Percentiles rank a stretch among this genome's conserved stretches.
Conservation (phyloP, 768 basidiomycete genomes). For the Leccinum obscurum region DNA sequence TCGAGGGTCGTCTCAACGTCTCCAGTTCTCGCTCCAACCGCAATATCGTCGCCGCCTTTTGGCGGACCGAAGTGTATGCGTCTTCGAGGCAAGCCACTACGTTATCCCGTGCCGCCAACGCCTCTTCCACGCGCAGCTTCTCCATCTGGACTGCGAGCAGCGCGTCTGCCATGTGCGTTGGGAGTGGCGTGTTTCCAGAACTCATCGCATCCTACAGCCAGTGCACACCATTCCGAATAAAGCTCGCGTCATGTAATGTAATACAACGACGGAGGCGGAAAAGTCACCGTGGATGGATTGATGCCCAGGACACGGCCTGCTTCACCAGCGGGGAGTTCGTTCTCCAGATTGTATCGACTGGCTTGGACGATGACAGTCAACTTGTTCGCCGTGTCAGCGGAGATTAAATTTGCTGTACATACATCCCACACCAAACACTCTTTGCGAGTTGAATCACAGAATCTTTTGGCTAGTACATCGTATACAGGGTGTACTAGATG, state of each 20-base stretch:
- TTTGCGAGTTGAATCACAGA: too few relatives aligned
- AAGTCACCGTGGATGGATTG: constrained; percentile 17
- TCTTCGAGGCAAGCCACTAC: constrained; percentile 57
- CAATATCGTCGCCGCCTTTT: constrained; percentile 55
- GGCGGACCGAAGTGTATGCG: constrained; percentile 59
- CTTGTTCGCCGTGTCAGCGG: background rate
- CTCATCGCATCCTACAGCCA: constrained; percentile 13
- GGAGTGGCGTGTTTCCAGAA: background rate
- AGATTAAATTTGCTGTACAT: background rate
- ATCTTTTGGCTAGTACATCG: too few relatives aligned
- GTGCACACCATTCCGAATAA: background rate
- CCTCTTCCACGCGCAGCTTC: constrained; percentile 52
- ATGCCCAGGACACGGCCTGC: constrained; percentile 1
- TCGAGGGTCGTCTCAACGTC: constrained; percentile 23
- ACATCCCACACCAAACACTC: too few relatives aligned
- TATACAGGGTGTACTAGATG: background rate
- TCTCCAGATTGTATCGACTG: constrained; percentile 1
- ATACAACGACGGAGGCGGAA: background rate
- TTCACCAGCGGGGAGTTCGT: constrained; percentile 4
- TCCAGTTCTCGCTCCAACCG: constrained; percentile 45
- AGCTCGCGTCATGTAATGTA: constrained; percentile 1
- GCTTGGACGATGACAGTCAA: background rate
- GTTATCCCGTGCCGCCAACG: constrained; percentile 61
- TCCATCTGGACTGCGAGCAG: constrained; percentile 57
- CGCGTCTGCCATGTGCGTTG: constrained; percentile 40